Evolutionary conservation across 176 grass and related monocot genomes (phyloP).

Genomic region (Oryza nivara): DNA sequence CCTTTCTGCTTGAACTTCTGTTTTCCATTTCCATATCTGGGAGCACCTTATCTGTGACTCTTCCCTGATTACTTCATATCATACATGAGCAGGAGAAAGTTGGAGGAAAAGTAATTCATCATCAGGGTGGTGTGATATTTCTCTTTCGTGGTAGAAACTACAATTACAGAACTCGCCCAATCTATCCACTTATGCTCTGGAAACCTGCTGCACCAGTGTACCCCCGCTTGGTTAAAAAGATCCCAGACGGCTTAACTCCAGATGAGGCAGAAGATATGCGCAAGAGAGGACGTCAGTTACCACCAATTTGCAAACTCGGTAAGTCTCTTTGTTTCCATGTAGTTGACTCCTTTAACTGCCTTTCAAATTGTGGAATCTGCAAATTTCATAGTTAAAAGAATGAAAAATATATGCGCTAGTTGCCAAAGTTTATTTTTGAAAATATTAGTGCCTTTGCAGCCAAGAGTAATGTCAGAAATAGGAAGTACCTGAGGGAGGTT

Average conservation of each 20-base stretch:
- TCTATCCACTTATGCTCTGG: conserved; percentile 97
- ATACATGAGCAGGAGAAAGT: conserved; percentile 71
- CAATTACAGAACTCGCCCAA: conserved; percentile 71
- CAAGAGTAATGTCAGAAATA: neutral
- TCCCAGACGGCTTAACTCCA: conserved; percentile 78
- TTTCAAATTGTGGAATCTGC: neutral
- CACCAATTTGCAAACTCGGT: conserved; percentile 83
- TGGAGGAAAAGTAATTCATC: conserved; percentile 86
- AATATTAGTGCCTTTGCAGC: neutral
- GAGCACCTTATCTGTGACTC: neutral
- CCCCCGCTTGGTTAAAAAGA: conserved; percentile 70
- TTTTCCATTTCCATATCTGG: neutral
- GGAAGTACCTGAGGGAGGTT: neutral
- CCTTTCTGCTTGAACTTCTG: neutral
- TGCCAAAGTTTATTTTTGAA: too few relatives aligned
- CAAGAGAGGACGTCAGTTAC: conserved; percentile 56
- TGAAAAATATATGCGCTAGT: neutral
- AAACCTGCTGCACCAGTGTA: conserved; percentile 78
- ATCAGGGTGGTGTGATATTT: conserved; percentile 76
- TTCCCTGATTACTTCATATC: conserved; percentile 24
- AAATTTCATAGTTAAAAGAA: conserved; percentile 20
- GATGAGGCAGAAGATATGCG: conserved; percentile 72
- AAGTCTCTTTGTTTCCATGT: conserved; percentile 24
- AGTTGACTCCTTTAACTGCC: conserved; percentile 1
- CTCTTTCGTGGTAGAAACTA: conserved; percentile 95